Evolutionary conservation across 352 stramenopile species (phyloP), one percentile per base, ranked within the genome.

Genomic region (Phytophthora melonis): DNA sequence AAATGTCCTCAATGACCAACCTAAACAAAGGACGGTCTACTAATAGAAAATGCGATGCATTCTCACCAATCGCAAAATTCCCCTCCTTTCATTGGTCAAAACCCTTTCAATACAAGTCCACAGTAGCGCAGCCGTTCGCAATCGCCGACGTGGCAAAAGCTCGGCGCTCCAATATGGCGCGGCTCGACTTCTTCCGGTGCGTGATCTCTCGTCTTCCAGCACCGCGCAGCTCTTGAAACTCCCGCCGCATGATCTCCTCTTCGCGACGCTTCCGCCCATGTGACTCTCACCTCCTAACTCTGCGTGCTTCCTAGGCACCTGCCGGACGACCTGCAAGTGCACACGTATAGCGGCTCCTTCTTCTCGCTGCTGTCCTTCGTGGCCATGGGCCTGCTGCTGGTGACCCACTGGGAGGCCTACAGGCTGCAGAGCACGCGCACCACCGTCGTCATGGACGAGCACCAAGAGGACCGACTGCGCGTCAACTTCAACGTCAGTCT

Each of bases 401-500:
- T 89, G 39, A 86, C 73, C 36, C 77, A 94, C 73, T 92, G 85
- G 75, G 70, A 82, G 30, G 84, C 77, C 18, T 94, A 87, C 72
- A 59, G 68, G n/a, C 18, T 63, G 34, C 61, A 81, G 9, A 77
- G 76, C 49, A 90, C 80, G 47, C 79, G 80, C 65, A 90, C 84
- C 18, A 84, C 79, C 21, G 83, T 95, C 19, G 70, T 83, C 45
- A 79, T 96, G 72, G 87, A 95, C 62, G 81, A 83, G 62, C 86
- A 94, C 66, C 84, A 93, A 70, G 89, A 96, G 66, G 87, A 94
- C 70, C 85, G 87, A 54, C 75, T 96, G 55, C 87, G 87, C 36
- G 90, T 96, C 50, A 94, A 94, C 66, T 96, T 96, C 63, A 96
- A 96, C 70, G 83, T 96, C 34, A 93, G 84, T 70, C 61, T 96